Evolutionary conservation across 1,284 basidiomycete species (phyloP).

Genomic region (Sanghuangporus baumii): DNA sequence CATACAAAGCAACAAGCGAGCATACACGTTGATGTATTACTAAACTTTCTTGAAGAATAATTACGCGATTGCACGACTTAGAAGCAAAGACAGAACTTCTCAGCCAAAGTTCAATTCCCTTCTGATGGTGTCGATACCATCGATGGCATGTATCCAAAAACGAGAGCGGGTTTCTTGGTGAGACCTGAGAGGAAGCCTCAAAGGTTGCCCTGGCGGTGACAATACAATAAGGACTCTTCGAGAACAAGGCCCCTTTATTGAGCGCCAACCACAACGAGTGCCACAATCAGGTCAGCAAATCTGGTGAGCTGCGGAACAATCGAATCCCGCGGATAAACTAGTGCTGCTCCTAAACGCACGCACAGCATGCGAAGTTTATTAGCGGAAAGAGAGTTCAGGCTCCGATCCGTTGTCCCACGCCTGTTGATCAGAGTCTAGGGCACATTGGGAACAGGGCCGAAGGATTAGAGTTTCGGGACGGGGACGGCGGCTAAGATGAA

Average conservation of each 20-base stretch:
- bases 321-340: not conserved
- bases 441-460: not conserved
- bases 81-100: not conserved
- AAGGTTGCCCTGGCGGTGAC: not conserved
- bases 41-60: not conserved
- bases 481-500: not conserved
- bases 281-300: not conserved
- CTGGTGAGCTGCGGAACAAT: not conserved
- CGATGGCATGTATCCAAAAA: not conserved
- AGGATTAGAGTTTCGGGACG: not conserved
- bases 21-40: not conserved
- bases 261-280: not conserved
- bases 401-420: not conserved
- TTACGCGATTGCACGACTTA: not conserved
- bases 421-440: not conserved
- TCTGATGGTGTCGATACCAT: not conserved
- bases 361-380: not conserved
- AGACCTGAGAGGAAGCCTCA: not conserved
- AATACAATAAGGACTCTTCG: not conserved
- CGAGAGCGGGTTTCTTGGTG: not conserved
- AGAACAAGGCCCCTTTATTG: not conserved
- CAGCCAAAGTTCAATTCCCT: not conserved
- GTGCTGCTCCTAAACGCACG: not conserved
- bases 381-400: not conserved
- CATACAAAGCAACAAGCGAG: not conserved